Percentiles rank a stretch among this genome's conserved stretches.
Evolutionary conservation across 257 asterid species (phyloP).

Genomic region (Nicotiana paniculata): DNA sequence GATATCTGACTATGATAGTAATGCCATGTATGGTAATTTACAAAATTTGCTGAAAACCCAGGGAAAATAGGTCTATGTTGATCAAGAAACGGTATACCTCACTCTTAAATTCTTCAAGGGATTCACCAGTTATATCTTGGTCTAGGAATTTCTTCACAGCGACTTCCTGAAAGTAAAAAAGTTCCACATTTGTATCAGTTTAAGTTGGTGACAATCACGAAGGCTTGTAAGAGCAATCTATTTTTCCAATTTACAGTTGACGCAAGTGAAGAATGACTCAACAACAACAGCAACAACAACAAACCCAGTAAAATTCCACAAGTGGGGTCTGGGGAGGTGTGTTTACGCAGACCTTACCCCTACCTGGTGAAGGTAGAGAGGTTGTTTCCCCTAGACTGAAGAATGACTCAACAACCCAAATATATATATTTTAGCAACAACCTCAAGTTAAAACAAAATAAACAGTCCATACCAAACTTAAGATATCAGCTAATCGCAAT

Average conservation of each 20-base stretch:
- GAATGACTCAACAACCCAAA: background rate
- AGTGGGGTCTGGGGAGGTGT: no score
- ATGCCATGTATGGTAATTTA: background rate
- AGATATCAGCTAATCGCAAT: background rate
- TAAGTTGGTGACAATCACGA: background rate
- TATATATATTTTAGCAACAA: background rate
- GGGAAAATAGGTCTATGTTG: background rate
- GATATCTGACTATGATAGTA: background rate
- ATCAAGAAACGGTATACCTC: slow-evolving; percentile 49
- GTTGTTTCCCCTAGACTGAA: no score
- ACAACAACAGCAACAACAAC: no score
- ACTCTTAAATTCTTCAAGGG: slow-evolving; percentile 90
- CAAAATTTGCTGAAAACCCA: background rate
- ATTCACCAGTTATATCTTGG: slow-evolving; percentile 82
- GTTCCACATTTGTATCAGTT: slow-evolving; percentile 7
- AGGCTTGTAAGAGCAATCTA: background rate
- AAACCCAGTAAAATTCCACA: no score
- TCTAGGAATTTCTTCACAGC: slow-evolving; percentile 91
- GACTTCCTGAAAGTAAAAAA: slow-evolving; percentile 64
- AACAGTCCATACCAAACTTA: background rate
- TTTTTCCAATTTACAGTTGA: background rate
- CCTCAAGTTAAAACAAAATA: background rate
- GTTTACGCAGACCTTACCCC: no score
- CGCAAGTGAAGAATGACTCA: background rate
- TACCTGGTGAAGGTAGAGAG: no score